Percentiles rank a stretch among this genome's conserved stretches.
Evolutionary conservation across 805 yeast species (phyloP).

Genomic region (Metschnikowia proteae): DNA sequence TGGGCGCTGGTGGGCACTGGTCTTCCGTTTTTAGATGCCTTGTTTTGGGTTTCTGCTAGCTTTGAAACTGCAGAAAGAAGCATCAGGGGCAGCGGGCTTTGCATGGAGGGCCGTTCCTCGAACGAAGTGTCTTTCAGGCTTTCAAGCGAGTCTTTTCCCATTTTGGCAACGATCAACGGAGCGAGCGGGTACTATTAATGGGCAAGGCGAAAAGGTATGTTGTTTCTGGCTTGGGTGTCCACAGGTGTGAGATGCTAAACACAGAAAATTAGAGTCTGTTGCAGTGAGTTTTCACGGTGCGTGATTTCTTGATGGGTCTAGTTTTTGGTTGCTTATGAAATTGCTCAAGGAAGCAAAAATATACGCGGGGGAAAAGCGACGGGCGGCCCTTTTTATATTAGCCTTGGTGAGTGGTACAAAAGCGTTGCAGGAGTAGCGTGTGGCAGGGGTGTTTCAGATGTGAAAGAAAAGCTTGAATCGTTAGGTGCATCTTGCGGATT

Average conservation of each 20-base stretch:
- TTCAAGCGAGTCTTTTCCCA: background rate
- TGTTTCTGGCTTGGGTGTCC: too few species aligned
- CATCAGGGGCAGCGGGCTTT: conserved; percentile 2
- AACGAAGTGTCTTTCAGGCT: background rate
- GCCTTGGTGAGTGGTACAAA: background rate
- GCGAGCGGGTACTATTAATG: too few species aligned
- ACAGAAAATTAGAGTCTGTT: too few species aligned
- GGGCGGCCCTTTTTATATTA: background rate
- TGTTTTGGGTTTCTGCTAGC: background rate
- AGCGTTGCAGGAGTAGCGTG: background rate
- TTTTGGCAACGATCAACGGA: background rate
- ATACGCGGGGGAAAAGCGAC: background rate
- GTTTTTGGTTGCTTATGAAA: background rate
- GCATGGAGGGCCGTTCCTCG: background rate
- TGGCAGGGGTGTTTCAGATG: background rate
- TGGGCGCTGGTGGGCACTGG: background rate
- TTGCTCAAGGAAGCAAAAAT: background rate
- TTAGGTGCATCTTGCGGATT: conserved; percentile 5
- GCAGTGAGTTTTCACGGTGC: too few species aligned
- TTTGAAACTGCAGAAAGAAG: background rate
- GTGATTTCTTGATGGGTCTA: background rate
- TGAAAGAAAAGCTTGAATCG: conserved; percentile 1
- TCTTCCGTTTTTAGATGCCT: background rate
- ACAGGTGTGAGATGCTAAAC: too few species aligned
- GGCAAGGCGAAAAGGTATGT: too few species aligned